Conservation (phyloP, 2,329 filamentous ascomycete species). For the Phaeoacremonium minimum region DNA sequence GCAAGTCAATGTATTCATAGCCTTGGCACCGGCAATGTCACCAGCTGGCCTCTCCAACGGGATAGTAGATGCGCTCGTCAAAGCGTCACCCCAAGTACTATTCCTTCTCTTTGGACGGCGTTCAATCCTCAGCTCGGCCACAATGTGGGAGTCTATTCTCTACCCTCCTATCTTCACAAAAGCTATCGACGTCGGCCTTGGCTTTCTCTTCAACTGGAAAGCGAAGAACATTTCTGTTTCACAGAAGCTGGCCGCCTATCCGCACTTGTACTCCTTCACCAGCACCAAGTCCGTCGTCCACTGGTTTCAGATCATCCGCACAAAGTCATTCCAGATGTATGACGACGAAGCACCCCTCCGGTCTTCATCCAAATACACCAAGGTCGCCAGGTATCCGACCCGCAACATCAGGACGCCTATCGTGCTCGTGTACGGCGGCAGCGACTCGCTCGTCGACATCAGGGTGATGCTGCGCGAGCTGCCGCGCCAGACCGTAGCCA, state of each 20-base stretch:
- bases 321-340: constrained; percentile 96
- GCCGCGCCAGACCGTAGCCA: constrained; percentile 78
- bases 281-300: constrained; percentile 96
- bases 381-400: constrained; percentile 93
- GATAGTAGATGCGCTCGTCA: constrained; percentile 88
- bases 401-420: constrained; percentile 96
- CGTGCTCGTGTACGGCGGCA: constrained; percentile 88
- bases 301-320: constrained; percentile 99
- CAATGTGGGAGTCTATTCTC: constrained; percentile 95
- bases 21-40: constrained; percentile 92
- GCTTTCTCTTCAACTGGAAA: constrained; percentile 86
- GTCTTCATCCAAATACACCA: constrained; percentile 80
- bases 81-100: constrained; percentile 86
- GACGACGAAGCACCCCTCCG: constrained; percentile 86
- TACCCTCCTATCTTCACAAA: constrained; percentile 92
- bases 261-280: constrained; percentile 93
- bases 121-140: constrained; percentile 86
- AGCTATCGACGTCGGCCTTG: constrained; percentile 75
- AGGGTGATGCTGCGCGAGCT: constrained; percentile 86
- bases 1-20: constrained; percentile 94
- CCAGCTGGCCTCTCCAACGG: constrained; percentile 86
- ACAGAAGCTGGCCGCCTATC: constrained; percentile 93
- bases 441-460: constrained; percentile 91
- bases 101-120: constrained; percentile 90
- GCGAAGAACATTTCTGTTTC: constrained; percentile 76